These are phyloP conservation scores for Cladosporium cucumerinum DNA, from an alignment of 2,329 filamentous ascomycete genomes.

Conservation along the genomic window DNA sequence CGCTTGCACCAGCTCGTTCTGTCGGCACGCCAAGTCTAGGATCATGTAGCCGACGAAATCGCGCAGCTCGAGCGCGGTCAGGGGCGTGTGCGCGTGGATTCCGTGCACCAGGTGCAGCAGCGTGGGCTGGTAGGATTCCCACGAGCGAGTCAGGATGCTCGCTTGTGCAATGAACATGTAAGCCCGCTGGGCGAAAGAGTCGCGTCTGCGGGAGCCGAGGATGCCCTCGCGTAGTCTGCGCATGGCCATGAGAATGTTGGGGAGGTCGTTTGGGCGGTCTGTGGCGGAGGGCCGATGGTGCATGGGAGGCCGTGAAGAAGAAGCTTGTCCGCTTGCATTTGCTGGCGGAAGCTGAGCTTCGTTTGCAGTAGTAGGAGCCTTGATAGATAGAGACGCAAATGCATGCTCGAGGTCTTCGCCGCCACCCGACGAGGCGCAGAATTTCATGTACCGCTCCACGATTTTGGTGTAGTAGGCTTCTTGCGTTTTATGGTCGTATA, in stretches of 20 bases:
- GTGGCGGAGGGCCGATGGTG: conserved; percentile 26
- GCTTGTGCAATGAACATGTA: conserved; percentile 90
- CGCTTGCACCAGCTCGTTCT: conserved; percentile 70
- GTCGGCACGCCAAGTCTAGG: conserved; percentile 83
- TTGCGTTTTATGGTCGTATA: conserved; percentile 68
- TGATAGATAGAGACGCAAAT: conserved; percentile 62
- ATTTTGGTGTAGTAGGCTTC: conserved; percentile 85
- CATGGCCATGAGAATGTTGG: conserved; percentile 74
- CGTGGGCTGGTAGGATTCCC: conserved; percentile 86
- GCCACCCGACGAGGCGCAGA: conserved; percentile 72
- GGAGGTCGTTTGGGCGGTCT: conserved; percentile 60
- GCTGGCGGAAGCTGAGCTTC: neutral
- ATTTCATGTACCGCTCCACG: conserved; percentile 82
- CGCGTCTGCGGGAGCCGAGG: conserved; percentile 69
- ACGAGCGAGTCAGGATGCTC: conserved; percentile 74
- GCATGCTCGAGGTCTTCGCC: conserved; percentile 70
- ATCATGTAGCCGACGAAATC: conserved; percentile 80
- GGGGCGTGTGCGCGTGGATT: conserved; percentile 64
- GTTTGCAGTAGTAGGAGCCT: neutral
- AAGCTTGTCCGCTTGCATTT: neutral
- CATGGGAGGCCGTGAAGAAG: conserved; percentile 19
- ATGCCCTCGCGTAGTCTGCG: conserved; percentile 91
- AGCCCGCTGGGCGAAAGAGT: conserved; percentile 80
- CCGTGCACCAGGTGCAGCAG: conserved; percentile 71
- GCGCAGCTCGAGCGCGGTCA: conserved; percentile 68